phyloP scores from a whole-genome alignment of 345 rosid species.

The Laguncularia racemosa region DNA sequence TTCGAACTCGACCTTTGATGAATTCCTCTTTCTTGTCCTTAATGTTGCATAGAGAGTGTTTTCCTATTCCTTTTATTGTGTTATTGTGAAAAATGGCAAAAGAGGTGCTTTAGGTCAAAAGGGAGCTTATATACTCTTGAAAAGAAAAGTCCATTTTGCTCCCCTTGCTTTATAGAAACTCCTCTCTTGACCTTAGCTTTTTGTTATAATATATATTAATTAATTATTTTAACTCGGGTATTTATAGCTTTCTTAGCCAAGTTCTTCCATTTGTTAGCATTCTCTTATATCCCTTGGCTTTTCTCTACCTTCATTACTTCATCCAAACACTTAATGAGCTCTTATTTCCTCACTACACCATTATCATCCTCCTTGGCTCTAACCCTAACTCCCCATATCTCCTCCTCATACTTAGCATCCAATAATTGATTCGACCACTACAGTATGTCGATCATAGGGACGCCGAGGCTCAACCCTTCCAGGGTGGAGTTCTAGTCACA shows the following conservation, averaged over 20 bases:
- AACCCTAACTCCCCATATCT: conserved; percentile 56
- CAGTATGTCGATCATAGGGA: conserved; percentile 63
- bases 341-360: conserved; percentile 49
- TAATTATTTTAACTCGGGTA: too few relatives aligned
- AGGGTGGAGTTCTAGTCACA: conserved; percentile 74
- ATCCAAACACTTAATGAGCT: conserved; percentile 42
- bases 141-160: too few relatives aligned
- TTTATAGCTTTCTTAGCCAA: conserved; percentile 43
- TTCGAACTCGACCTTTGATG: too few relatives aligned
- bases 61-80: too few relatives aligned
- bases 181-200: too few relatives aligned
- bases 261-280: conserved; percentile 44
- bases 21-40: too few relatives aligned
- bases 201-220: too few relatives aligned
- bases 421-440: conserved; percentile 60
- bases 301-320: conserved; percentile 53
- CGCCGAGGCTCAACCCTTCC: conserved; percentile 62
- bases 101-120: too few relatives aligned
- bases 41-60: too few relatives aligned
- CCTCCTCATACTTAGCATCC: conserved; percentile 55
- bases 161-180: too few relatives aligned
- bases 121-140: too few relatives aligned
- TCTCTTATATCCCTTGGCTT: conserved; percentile 34
- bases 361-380: conserved; percentile 43
- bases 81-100: too few relatives aligned